phyloP scores from a whole-genome alignment of 2,329 filamentous ascomycete species.

The Fusarium sp. region DNA sequence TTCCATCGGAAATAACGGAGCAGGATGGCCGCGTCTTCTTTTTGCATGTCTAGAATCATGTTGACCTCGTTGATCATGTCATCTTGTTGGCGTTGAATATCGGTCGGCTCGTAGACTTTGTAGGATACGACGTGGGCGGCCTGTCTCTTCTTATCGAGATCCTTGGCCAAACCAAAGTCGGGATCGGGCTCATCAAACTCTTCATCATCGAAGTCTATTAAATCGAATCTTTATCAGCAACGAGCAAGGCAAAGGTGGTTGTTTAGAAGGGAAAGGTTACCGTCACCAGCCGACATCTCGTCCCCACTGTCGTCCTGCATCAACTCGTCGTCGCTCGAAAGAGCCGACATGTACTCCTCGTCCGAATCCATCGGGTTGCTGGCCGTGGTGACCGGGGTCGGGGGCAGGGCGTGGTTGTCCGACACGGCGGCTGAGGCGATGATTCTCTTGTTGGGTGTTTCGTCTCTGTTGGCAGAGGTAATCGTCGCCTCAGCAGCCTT shows the following conservation, averaged over 20 bases:
- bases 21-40: constrained; percentile 91
- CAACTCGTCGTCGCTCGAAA: constrained; percentile 80
- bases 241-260: neutral
- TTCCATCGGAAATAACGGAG: constrained; percentile 94
- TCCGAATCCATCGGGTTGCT: constrained; percentile 89
- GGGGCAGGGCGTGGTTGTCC: constrained; percentile 60
- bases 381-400: constrained; percentile 66
- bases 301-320: constrained; percentile 84
- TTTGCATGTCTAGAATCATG: constrained; percentile 87
- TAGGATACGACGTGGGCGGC: constrained; percentile 87
- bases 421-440: constrained; percentile 64
- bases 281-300: constrained; percentile 67
- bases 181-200: constrained; percentile 69
- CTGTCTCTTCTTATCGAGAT: constrained; percentile 77
- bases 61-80: constrained; percentile 90
- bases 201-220: constrained; percentile 67
- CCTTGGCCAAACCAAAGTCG: constrained; percentile 66
- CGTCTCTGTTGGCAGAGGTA: constrained; percentile 58
- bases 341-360: constrained; percentile 89
- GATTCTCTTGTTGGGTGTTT: constrained; percentile 64
- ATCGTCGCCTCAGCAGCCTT: constrained; percentile 75
- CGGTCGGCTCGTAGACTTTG: constrained; percentile 81
- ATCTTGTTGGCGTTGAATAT: constrained; percentile 88
- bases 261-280: constrained; percentile 48
- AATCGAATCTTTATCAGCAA: constrained; percentile 26